These are phyloP conservation scores for Colletotrichum graminicola DNA, from an alignment of 2,329 filamentous ascomycete species.

Conservation along the genomic window DNA sequence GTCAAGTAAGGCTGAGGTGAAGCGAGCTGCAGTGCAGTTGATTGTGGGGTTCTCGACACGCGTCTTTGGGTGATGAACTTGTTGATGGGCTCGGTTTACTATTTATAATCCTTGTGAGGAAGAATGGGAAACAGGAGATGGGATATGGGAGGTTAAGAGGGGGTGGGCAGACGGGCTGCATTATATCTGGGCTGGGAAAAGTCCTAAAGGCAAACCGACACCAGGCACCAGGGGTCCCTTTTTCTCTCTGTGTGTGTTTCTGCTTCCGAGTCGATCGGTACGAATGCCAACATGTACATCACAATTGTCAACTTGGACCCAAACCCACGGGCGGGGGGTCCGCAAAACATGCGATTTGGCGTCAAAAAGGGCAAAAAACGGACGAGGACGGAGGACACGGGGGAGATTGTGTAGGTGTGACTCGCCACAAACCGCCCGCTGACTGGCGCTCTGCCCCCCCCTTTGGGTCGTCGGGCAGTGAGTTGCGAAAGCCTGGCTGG, in stretches of 20 bases:
- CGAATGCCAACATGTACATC: slow-evolving; percentile 22
- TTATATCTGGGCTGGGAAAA: slow-evolving; percentile 37
- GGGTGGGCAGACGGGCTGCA: slow-evolving; percentile 24
- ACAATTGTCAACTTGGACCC: slow-evolving; percentile 12
- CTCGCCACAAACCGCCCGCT: slow-evolving; percentile 17
- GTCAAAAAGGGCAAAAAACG: slow-evolving; percentile 41
- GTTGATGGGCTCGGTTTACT: slow-evolving; percentile 12
- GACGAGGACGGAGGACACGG: slow-evolving; percentile 32
- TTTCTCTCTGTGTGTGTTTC: not conserved
- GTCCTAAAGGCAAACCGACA: slow-evolving; percentile 8
- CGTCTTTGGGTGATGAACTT: slow-evolving; percentile 19
- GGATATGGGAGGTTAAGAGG: not conserved
- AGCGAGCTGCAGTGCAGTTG: not conserved
- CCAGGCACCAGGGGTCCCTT: slow-evolving; percentile 11
- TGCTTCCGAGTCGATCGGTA: slow-evolving; percentile 9
- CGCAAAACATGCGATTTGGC: slow-evolving; percentile 41
- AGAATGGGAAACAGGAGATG: slow-evolving; percentile 17
- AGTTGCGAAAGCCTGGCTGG: slow-evolving; percentile 8
- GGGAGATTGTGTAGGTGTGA: slow-evolving; percentile 34
- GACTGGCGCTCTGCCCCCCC: slow-evolving; percentile 2
- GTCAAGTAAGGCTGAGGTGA: slow-evolving; percentile 19
- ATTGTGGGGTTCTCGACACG: slow-evolving; percentile 25
- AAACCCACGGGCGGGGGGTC: slow-evolving; percentile 22
- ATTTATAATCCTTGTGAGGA: slow-evolving; percentile 31
- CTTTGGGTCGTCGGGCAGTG: not conserved